Conservation (phyloP, 768 basidiomycete species). For the Collybia nuda region DNA sequence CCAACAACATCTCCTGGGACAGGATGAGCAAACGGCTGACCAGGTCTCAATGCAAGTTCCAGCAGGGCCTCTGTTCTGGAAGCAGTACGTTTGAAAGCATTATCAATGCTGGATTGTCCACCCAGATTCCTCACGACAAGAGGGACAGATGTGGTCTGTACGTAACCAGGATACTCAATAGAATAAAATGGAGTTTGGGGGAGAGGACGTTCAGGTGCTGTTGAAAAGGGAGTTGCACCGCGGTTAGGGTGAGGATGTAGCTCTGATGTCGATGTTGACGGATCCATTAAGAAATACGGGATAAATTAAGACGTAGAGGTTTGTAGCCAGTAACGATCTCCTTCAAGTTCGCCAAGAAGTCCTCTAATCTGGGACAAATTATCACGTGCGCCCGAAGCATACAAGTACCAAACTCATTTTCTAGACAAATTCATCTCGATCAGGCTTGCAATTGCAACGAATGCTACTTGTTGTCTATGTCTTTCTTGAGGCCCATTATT, state of each 20-base stretch:
- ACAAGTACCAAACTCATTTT: background rate
- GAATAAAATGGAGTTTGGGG: slow-evolving; percentile 69
- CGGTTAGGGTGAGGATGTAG: background rate
- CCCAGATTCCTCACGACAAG: slow-evolving; percentile 66
- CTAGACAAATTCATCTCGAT: background rate
- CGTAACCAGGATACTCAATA: slow-evolving; percentile 90
- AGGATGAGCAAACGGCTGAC: slow-evolving; percentile 80
- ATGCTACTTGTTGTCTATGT: slow-evolving; percentile 2
- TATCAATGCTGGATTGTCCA: slow-evolving; percentile 68
- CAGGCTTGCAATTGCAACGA: background rate
- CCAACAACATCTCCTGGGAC: slow-evolving; percentile 76
- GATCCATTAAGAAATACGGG: slow-evolving; percentile 10
- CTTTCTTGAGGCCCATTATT: slow-evolving; percentile 29
- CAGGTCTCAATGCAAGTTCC: slow-evolving; percentile 75
- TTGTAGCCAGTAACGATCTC: no score
- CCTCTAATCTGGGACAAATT: background rate
- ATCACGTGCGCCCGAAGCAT: background rate
- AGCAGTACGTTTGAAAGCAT: slow-evolving; percentile 70
- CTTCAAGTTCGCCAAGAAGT: no score
- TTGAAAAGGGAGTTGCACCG: background rate
- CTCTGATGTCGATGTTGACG: slow-evolving; percentile 4
- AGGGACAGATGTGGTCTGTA: slow-evolving; percentile 59
- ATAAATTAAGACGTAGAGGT: no score
- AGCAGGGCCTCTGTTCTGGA: slow-evolving; percentile 64
- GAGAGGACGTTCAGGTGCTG: slow-evolving; percentile 40